Evolutionary conservation across 352 stramenopile species (phyloP).

Genomic region (Hyaloperonospora arabidopsidis): DNA sequence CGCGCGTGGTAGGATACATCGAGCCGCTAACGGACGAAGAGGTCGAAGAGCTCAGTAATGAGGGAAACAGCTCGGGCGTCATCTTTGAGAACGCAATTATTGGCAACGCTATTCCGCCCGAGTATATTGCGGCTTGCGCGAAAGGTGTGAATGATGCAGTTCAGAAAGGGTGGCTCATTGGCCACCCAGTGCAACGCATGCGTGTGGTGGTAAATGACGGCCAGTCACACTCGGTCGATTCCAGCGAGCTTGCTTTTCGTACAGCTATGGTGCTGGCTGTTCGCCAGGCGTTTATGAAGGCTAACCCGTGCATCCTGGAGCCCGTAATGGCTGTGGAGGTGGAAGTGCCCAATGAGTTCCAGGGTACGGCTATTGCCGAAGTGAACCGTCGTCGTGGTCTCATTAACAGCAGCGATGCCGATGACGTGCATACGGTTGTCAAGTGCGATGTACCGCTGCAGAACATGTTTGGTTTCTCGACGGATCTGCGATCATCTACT

Average conservation of each 20-base stretch:
- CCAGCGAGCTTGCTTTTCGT: conserved; percentile 96
- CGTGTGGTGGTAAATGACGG: conserved; percentile 87
- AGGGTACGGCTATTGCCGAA: conserved; percentile 90
- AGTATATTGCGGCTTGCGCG: conserved; percentile 96
- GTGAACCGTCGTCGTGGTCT: conserved; percentile 92
- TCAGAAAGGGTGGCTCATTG: conserved; percentile 92
- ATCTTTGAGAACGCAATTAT: conserved; percentile 98
- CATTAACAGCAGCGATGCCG: conserved; percentile 94
- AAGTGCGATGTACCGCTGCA: conserved; percentile 93
- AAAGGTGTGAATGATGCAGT: conserved; percentile 96
- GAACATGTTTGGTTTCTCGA: conserved; percentile 99
- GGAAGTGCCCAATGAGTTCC: conserved; percentile 92
- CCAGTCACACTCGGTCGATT: conserved; percentile 96
- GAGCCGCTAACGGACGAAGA: conserved; percentile 89
- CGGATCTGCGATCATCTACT: conserved; percentile 91
- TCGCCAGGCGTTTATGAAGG: conserved; percentile 90
- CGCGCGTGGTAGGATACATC: conserved; percentile 95
- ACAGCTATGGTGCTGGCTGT: conserved; percentile 93
- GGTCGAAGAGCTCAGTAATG: conserved; percentile 41
- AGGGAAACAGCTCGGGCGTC: conserved; percentile 42
- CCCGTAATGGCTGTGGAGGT: conserved; percentile 95
- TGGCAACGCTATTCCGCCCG: conserved; percentile 96
- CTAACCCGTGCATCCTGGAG: conserved; percentile 91
- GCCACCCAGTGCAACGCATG: conserved; percentile 89
- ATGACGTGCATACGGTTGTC: conserved; percentile 89